A percentile compares a stretch with the other conserved stretches of the same genome.
phyloP scores from a whole-genome alignment of 192 early-diverging fungal species.

The Diversispora eburnea region DNA sequence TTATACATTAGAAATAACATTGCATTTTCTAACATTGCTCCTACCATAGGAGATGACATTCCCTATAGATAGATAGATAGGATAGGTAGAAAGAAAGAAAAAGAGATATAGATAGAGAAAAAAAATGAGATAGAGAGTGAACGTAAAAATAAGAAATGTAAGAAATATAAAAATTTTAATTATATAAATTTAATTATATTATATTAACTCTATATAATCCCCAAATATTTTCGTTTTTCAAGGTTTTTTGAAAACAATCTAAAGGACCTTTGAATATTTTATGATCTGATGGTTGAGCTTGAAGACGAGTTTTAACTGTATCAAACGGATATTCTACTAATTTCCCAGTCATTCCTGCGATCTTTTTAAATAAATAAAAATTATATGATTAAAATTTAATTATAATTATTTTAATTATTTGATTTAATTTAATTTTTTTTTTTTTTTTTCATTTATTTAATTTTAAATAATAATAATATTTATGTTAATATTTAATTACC shows the following conservation, averaged over 20 bases:
- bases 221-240: conserved; percentile 71
- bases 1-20: conserved; percentile 86
- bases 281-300: conserved; percentile 67
- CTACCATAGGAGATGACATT: conserved; percentile 84
- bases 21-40: conserved; percentile 94
- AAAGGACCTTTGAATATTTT: conserved; percentile 71
- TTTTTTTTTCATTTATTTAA: not conserved
- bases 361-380: conserved; percentile 21
- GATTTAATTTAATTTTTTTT: not conserved
- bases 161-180: not conserved
- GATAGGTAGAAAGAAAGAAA: no score
- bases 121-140: not conserved
- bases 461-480: not conserved
- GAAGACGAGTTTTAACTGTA: conserved; percentile 91
- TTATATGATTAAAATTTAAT: not conserved
- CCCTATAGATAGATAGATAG: conserved; percentile 50
- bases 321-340: conserved; percentile 96
- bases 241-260: conserved; percentile 76
- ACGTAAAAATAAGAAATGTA: not conserved
- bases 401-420: not conserved
- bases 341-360: conserved; percentile 89
- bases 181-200: not conserved
- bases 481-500: not conserved
- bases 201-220: conserved; percentile 82
- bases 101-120: not conserved